Conservation (phyloP, 2,329 filamentous ascomycete species). For the Pseudogymnoascus sp. region DNA sequence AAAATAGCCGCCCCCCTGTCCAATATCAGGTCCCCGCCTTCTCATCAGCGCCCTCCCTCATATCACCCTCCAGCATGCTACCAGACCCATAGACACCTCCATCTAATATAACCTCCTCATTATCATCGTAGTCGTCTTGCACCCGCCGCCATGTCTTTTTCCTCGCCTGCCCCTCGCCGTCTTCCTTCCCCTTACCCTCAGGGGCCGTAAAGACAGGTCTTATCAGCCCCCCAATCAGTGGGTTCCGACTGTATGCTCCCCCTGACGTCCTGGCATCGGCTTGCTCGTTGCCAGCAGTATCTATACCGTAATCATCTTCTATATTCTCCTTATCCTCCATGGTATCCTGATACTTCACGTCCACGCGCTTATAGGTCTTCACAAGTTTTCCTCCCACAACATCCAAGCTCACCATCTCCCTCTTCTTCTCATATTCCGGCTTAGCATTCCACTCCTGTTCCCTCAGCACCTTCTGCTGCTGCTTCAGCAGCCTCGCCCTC, state of each 20-base stretch:
- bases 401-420: conserved; percentile 61
- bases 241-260: conserved; percentile 30
- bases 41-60: conserved; percentile 18
- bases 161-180: conserved; percentile 16
- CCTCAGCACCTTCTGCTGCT: conserved; percentile 58
- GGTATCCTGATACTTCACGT: conserved; percentile 1
- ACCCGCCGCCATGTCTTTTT: conserved; percentile 33
- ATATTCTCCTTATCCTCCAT: conserved; percentile 4
- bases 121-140: conserved; percentile 34
- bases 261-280: conserved; percentile 15
- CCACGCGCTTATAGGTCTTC: conserved; percentile 21
- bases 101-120: conserved; percentile 33
- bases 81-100: conserved; percentile 28
- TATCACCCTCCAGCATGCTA: conserved; percentile 12
- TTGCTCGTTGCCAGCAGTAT: not conserved
- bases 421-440: conserved; percentile 64
- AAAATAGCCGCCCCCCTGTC: not conserved
- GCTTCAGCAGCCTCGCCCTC: conserved; percentile 58
- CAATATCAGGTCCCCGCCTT: not conserved
- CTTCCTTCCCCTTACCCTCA: conserved; percentile 18
- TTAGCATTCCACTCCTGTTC: conserved; percentile 61
- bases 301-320: conserved; percentile 19
- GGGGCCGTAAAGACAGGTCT: conserved; percentile 29
- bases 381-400: conserved; percentile 53
- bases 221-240: conserved; percentile 28